A percentile compares a stretch with the other conserved stretches of the same genome.
Evolutionary conservation across 2,329 filamentous ascomycete genomes (phyloP).

Genomic region (Penicillium sp.): DNA sequence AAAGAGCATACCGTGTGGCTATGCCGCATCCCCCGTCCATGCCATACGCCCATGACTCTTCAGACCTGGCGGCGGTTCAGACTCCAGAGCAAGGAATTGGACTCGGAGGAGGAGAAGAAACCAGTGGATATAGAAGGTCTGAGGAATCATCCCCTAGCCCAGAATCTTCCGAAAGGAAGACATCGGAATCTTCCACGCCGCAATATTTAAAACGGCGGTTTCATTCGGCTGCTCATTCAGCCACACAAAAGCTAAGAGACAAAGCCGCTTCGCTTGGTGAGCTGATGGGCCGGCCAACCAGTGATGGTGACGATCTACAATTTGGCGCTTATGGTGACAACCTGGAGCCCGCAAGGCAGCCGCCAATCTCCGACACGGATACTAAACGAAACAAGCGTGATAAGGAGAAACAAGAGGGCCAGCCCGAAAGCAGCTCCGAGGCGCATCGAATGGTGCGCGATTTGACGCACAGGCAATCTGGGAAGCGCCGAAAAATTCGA

Average conservation of each 20-base stretch:
- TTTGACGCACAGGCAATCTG: constrained; percentile 24
- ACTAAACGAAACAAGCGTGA: constrained; percentile 29
- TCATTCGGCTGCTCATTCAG: neutral
- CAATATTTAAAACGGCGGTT: constrained; percentile 1
- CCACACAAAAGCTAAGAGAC: constrained; percentile 5
- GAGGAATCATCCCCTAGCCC: neutral
- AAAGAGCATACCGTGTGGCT: constrained; percentile 6
- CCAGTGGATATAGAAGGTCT: neutral
- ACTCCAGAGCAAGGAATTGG: constrained; percentile 1
- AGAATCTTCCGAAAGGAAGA: neutral
- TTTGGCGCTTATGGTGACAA: constrained; percentile 20
- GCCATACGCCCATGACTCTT: constrained; percentile 21
- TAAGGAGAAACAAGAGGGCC: constrained; percentile 21
- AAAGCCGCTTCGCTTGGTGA: constrained; percentile 13
- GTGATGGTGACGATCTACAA: constrained; percentile 23
- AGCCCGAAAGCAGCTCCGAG: constrained; percentile 23
- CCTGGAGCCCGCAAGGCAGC: constrained; percentile 23
- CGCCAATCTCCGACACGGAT: constrained; percentile 21
- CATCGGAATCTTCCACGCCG: neutral
- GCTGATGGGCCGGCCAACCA: constrained; percentile 19
- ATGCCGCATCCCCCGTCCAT: constrained; percentile 12
- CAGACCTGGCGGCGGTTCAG: constrained; percentile 24
- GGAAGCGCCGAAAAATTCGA: constrained; percentile 14
- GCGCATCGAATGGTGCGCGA: constrained; percentile 31
- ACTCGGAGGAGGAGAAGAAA: neutral